Conservation (phyloP, 202 grass and related monocot species). For the Elaeis oleifera region DNA sequence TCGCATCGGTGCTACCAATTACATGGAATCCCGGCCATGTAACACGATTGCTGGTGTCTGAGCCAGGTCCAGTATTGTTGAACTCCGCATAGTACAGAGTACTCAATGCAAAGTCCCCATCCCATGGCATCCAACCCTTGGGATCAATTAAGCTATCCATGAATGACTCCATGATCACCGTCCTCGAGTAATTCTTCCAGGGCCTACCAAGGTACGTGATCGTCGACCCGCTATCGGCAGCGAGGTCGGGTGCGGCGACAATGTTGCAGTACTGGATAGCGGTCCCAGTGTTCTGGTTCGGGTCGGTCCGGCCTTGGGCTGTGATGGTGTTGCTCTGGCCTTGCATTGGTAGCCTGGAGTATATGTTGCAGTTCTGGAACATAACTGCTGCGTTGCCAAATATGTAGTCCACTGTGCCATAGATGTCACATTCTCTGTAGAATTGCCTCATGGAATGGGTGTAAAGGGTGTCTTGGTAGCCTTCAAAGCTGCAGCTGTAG, state of each 20-base stretch:
- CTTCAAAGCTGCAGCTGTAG: conserved; percentile 81
- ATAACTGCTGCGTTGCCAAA: conserved; percentile 85
- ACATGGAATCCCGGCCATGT: conserved; percentile 29
- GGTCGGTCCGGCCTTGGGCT: conserved; percentile 68
- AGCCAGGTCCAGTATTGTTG: conserved; percentile 20
- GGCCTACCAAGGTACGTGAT: conserved; percentile 64
- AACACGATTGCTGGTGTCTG: conserved; percentile 18
- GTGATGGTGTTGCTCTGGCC: conserved; percentile 80
- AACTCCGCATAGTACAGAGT: conserved; percentile 40
- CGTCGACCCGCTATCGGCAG: conserved; percentile 26
- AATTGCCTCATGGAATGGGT: conserved; percentile 73
- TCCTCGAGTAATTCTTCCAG: conserved; percentile 48
- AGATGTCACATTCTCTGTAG: conserved; percentile 73
- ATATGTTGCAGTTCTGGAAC: conserved; percentile 66
- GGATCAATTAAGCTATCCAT: conserved; percentile 31
- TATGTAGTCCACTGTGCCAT: conserved; percentile 86
- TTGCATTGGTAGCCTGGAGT: conserved; percentile 40
- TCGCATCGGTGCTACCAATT: conserved; percentile 35
- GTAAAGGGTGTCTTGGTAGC: conserved; percentile 94
- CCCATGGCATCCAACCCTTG: conserved; percentile 19
- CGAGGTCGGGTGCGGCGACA: conserved; percentile 44
- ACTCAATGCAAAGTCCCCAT: conserved; percentile 2
- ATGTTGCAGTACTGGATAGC: conserved; percentile 54
- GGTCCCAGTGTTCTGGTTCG: conserved; percentile 70
- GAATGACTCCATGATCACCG: conserved; percentile 37